These are phyloP conservation scores for Fusarium begoniae DNA, from an alignment of 2,329 filamentous ascomycete species.

Conservation along the genomic window DNA sequence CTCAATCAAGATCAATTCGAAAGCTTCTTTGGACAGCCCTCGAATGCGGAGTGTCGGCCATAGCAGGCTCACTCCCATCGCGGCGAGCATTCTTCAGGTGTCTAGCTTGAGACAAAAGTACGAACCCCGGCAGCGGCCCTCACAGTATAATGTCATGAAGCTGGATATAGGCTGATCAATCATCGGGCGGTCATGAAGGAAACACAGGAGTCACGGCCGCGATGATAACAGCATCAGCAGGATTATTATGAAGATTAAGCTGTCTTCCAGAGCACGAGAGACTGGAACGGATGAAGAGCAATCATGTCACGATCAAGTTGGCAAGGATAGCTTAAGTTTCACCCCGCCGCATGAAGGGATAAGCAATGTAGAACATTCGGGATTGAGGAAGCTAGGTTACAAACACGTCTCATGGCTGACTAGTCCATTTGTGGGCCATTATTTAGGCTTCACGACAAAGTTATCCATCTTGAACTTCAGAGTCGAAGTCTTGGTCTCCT, in stretches of 20 bases:
- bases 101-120: not conserved
- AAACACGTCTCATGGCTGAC: not conserved
- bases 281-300: no score
- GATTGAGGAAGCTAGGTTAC: fast-evolving
- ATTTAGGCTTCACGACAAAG: not conserved
- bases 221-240: no score
- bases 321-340: not conserved
- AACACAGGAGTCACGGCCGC: no score
- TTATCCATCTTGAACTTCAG: slow-evolving; percentile 5
- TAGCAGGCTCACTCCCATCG: slow-evolving; percentile 4
- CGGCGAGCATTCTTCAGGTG: not conserved
- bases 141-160: no score
- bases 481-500: not conserved
- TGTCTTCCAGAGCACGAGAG: no score
- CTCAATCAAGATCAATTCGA: not conserved
- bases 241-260: no score
- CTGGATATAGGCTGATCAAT: no score
- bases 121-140: no score
- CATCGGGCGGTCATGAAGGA: no score
- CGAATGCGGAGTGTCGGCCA: not conserved
- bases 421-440: fast-evolving
- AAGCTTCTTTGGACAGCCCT: slow-evolving; percentile 3
- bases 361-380: not conserved
- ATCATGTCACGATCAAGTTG: no score
- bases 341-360: not conserved